Evolutionary conservation across 495 filamentous ascomycete genomes (phyloP).

Genomic region (Penicillium nucicola): DNA sequence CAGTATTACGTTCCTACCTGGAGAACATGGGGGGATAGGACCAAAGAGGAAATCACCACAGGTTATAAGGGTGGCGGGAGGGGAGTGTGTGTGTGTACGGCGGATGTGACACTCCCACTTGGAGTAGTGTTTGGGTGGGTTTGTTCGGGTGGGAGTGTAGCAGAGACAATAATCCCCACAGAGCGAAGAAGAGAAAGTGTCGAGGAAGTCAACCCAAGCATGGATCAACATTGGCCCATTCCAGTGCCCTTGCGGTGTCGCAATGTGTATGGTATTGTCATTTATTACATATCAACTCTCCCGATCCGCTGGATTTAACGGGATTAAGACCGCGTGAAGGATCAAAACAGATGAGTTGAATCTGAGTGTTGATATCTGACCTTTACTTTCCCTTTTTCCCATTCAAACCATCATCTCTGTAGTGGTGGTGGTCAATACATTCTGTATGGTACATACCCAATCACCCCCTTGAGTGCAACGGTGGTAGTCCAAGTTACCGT

Average conservation of each 20-base stretch:
- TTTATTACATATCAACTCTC: not conserved
- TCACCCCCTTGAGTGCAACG: constrained; percentile 41
- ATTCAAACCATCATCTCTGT: too few species aligned
- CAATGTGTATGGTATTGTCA: constrained; percentile 24
- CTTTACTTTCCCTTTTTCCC: too few species aligned
- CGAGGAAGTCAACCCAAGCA: constrained; percentile 18
- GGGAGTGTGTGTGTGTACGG: too few species aligned
- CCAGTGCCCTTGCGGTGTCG: constrained; percentile 29
- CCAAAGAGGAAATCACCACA: constrained; percentile 14
- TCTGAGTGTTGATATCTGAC: too few species aligned
- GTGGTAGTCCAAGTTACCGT: constrained; percentile 40
- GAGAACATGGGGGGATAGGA: constrained; percentile 12
- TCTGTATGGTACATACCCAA: constrained; percentile 23
- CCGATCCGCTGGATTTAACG: not conserved
- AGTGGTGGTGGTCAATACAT: not conserved
- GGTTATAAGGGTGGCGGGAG: constrained; percentile 12
- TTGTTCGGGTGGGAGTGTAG: constrained; percentile 26
- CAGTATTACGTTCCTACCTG: not conserved
- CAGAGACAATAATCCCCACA: constrained; percentile 14
- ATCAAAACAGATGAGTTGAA: too few species aligned
- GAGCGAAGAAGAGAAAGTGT: not conserved
- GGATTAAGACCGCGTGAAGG: too few species aligned
- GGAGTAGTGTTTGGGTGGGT: constrained; percentile 27
- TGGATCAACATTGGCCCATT: constrained; percentile 44
- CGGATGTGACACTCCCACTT: constrained; percentile 26